Base-by-base conservation (phyloP, 106 monocot genomes). In the Hemerocallis citrina region DNA sequence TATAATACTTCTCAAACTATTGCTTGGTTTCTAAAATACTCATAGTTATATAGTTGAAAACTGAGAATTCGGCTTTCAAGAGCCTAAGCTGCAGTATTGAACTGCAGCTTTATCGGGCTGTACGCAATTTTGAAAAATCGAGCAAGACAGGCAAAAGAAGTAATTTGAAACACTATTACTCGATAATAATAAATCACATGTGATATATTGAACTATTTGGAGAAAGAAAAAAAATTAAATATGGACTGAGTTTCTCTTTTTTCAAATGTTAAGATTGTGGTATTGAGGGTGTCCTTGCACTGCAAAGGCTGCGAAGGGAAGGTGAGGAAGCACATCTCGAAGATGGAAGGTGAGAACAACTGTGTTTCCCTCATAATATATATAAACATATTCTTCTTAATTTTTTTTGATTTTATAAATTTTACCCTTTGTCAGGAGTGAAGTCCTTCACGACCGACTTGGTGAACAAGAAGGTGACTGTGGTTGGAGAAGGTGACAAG, bases 401-500 rank as follows among this genome's bases (percentile, higher is more conserved):
- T n/a, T n/a, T n/a, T n/a, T n/a, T n/a, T n/a, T n/a, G n/a, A n/a
- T n/a, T n/a, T n/a, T n/a, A n/a, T n/a, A n/a, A n/a, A n/a, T n/a
- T n/a, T n/a, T n/a, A n/a, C 34, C 8, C 15, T 17, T 55, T 42
- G 16, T 14, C 73, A 85, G 85, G 85, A 15, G 85, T 86, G 38
- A 77, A 38, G 36, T 86, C 85, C 13, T 86, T 86, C 70, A 77
- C 51, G 40, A 71, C 77, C 34, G 81, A 86, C 54, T 64, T 77
- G 22, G 56, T 34, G 5, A 48, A 62, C 21, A 86, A 86, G 71
- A 86, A 81, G 63, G 81, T 86, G 69, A 86, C 77, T 1, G 85
- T 86, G 74, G 38, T 74, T 13, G 85, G 85, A 48, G 74, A 86
- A 14, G 77, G n/a, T n/a, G n/a, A n/a, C n/a, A n/a, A n/a, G n/a